These are phyloP conservation scores for Aspergillus ibericus DNA, from an alignment of 2,329 filamentous ascomycete genomes.

Conservation along the genomic window DNA sequence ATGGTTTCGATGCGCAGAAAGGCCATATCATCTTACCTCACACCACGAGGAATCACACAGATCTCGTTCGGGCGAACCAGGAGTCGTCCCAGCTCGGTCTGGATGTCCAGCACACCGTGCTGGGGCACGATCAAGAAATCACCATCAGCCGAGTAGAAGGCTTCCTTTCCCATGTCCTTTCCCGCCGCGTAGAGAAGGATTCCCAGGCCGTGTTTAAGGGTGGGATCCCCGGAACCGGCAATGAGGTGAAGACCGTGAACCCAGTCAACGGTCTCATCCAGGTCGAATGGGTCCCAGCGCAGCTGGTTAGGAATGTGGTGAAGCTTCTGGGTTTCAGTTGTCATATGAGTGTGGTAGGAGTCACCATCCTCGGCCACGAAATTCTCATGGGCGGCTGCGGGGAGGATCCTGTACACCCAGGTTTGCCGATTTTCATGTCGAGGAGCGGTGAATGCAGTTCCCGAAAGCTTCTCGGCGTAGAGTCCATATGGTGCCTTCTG, in stretches of 20 bases:
- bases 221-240: conserved; percentile 76
- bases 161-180: conserved; percentile 72
- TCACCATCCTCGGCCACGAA: conserved; percentile 48
- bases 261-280: conserved; percentile 69
- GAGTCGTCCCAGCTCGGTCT: conserved; percentile 73
- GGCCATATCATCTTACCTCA: conserved; percentile 47
- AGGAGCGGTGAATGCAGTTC: conserved; percentile 70
- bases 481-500: conserved; percentile 77
- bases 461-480: conserved; percentile 77
- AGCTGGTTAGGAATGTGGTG: conserved; percentile 79
- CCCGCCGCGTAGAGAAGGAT: conserved; percentile 80
- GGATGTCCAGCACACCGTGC: conserved; percentile 70
- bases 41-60: conserved; percentile 70
- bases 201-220: conserved; percentile 74
- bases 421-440: conserved; percentile 68
- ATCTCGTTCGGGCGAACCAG: conserved; percentile 79
- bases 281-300: conserved; percentile 75
- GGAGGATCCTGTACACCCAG: conserved; percentile 70
- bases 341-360: conserved; percentile 48
- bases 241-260: conserved; percentile 69
- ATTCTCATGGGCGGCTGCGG: conserved; percentile 60
- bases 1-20: not conserved
- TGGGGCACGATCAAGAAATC: conserved; percentile 76
- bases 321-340: conserved; percentile 52
- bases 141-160: conserved; percentile 82